These are phyloP conservation scores for Aspergillus pseudoglaucus DNA, from an alignment of 2,329 filamentous ascomycete genomes.

Conservation along the genomic window DNA sequence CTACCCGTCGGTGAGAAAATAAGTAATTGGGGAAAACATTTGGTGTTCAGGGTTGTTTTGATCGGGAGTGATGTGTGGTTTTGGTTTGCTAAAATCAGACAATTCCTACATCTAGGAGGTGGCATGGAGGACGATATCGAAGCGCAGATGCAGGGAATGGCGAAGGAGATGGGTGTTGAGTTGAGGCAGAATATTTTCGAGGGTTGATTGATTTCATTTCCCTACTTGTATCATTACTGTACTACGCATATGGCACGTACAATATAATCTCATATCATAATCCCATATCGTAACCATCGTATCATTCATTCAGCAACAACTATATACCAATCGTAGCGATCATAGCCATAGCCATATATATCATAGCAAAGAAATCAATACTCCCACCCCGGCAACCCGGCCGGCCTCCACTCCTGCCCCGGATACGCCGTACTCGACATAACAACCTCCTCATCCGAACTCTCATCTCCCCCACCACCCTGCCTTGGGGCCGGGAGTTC, in stretches of 20 bases:
- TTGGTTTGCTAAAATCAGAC: slow-evolving; percentile 70
- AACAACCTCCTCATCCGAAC: slow-evolving; percentile 40
- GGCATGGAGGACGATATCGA: slow-evolving; percentile 96
- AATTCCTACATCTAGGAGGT: slow-evolving; percentile 67
- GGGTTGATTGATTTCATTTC: slow-evolving; percentile 46
- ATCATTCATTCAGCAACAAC: neutral
- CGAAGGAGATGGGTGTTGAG: slow-evolving; percentile 86
- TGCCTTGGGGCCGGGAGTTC: slow-evolving; percentile 22
- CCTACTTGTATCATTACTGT: neutral
- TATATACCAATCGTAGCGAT: neutral
- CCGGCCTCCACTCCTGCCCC: slow-evolving; percentile 42
- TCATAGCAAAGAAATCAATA: neutral
- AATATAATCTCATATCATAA: neutral
- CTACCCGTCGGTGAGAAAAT: slow-evolving; percentile 57
- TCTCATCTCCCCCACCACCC: slow-evolving; percentile 10
- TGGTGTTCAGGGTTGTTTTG: slow-evolving; percentile 75
- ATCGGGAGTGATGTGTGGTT: slow-evolving; percentile 73
- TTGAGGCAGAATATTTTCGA: slow-evolving; percentile 84
- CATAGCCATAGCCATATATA: neutral
- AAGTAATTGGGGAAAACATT: slow-evolving; percentile 65
- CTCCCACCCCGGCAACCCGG: slow-evolving; percentile 15
- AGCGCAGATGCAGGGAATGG: slow-evolving; percentile 76
- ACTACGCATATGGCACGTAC: neutral
- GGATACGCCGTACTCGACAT: slow-evolving; percentile 47
- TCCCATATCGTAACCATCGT: neutral